Evolutionary conservation across 2,329 filamentous ascomycete genomes (phyloP).

Genomic region (Arthrobotrys sinensis): DNA sequence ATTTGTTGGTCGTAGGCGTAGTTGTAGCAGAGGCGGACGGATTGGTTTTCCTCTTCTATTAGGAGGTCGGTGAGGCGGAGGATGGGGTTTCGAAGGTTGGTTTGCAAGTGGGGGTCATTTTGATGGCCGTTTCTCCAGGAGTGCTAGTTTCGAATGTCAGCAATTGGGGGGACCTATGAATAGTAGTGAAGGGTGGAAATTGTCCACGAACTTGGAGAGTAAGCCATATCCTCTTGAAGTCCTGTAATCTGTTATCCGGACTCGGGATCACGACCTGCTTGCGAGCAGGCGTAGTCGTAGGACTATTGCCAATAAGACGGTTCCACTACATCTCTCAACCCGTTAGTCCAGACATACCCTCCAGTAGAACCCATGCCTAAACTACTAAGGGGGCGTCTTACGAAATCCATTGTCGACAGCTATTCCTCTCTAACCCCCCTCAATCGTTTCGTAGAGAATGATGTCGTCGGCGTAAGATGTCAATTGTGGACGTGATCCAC

Average conservation of each 20-base stretch:
- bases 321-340: conserved; percentile 62
- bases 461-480: background rate
- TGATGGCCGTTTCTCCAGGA: conserved; percentile 64
- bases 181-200: background rate
- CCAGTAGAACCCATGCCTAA: background rate
- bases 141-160: conserved; percentile 58
- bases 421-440: conserved; percentile 5
- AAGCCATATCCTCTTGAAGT: conserved; percentile 65
- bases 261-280: conserved; percentile 61
- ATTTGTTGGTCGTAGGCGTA: conserved; percentile 90
- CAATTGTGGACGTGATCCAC: background rate
- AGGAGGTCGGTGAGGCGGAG: conserved; percentile 64
- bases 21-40: conserved; percentile 80
- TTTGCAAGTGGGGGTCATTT: conserved; percentile 63
- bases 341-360: background rate
- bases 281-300: conserved; percentile 53
- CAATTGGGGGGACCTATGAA: background rate
- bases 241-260: conserved; percentile 62
- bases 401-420: conserved; percentile 51
- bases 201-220: conserved; percentile 62
- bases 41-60: conserved; percentile 64
- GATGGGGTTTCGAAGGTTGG: conserved; percentile 63
- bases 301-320: conserved; percentile 63
- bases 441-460: conserved; percentile 3
- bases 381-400: conserved; percentile 14